phyloP scores from a whole-genome alignment of 208 protist genomes.

The Wallacemonas sp. region DNA sequence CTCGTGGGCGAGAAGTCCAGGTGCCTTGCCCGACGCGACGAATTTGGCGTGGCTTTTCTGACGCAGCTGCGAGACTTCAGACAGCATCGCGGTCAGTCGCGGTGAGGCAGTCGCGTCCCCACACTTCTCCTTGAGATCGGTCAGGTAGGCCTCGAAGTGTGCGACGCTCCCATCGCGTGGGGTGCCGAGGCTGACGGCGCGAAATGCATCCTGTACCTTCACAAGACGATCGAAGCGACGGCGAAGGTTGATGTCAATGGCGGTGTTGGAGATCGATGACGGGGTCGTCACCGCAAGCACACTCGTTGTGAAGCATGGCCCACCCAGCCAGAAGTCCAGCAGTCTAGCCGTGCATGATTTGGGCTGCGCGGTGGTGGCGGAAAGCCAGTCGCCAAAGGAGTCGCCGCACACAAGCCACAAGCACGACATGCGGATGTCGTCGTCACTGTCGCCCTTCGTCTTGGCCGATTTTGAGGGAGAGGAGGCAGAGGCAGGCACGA shows the following conservation, averaged over 20 bases:
- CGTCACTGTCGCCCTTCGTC: neutral
- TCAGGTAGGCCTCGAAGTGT: constrained; percentile 28
- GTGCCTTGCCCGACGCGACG: constrained; percentile 1
- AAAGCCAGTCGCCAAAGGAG: constrained; percentile 11
- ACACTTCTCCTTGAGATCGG: neutral
- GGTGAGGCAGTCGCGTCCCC: neutral
- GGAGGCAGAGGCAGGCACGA: constrained; percentile 10
- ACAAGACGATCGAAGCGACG: constrained; percentile 13
- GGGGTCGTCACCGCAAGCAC: constrained; percentile 25
- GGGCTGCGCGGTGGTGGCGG: neutral
- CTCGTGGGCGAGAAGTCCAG: constrained; percentile 29
- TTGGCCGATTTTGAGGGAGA: neutral
- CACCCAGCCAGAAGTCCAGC: constrained; percentile 32
- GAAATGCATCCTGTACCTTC: constrained; percentile 9
- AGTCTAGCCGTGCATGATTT: constrained; percentile 17
- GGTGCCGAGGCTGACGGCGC: constrained; percentile 20
- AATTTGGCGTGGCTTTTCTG: constrained; percentile 12
- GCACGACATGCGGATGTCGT: constrained; percentile 35
- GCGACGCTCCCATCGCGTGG: constrained; percentile 38
- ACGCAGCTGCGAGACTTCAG: constrained; percentile 30
- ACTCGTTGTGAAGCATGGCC: constrained; percentile 43
- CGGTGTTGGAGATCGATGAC: neutral
- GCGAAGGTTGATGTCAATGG: neutral
- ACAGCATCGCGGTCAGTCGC: constrained; percentile 28
- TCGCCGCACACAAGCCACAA: constrained; percentile 42